Conservation (phyloP, 2,329 filamentous ascomycete genomes). For the Aureobasidium sp. region DNA sequence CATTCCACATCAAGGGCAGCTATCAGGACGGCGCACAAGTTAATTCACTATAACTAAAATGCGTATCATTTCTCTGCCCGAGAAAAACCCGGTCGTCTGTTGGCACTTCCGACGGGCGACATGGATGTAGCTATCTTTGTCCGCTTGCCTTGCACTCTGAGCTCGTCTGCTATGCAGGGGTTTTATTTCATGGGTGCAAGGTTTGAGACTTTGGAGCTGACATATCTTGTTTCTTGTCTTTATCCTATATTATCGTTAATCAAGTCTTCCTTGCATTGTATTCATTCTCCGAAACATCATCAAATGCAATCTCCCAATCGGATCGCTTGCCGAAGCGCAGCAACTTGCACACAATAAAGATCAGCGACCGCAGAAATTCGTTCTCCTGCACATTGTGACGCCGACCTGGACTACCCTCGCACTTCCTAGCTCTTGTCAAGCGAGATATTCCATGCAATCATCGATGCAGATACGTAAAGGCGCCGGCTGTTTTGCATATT, state of each 20-base stretch:
- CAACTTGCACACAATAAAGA: background rate
- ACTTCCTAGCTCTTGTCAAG: background rate
- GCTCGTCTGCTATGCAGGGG: slow-evolving; percentile 12
- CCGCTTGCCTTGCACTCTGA: background rate
- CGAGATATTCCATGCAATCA: background rate
- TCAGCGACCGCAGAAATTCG: background rate
- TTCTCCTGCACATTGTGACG: background rate
- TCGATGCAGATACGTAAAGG: background rate
- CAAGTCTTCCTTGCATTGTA: background rate
- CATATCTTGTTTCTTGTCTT: background rate
- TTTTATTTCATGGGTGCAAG: background rate
- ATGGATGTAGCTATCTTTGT: slow-evolving; percentile 8
- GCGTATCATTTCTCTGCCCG: slow-evolving; percentile 14
- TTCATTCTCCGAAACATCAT: background rate
- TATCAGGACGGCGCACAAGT: slow-evolving; percentile 14
- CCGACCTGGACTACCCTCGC: too few species aligned
- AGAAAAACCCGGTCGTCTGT: slow-evolving; percentile 5
- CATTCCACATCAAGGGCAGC: background rate
- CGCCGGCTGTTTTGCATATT: too few species aligned
- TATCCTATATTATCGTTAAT: background rate
- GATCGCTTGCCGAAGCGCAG: background rate
- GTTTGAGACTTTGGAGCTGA: slow-evolving; percentile 1
- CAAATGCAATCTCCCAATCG: background rate
- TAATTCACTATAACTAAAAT: slow-evolving; percentile 13
- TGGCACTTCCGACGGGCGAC: slow-evolving; percentile 10